Evolutionary conservation across 768 basidiomycete genomes (phyloP).

Genomic region (Boletellus emodensis): DNA sequence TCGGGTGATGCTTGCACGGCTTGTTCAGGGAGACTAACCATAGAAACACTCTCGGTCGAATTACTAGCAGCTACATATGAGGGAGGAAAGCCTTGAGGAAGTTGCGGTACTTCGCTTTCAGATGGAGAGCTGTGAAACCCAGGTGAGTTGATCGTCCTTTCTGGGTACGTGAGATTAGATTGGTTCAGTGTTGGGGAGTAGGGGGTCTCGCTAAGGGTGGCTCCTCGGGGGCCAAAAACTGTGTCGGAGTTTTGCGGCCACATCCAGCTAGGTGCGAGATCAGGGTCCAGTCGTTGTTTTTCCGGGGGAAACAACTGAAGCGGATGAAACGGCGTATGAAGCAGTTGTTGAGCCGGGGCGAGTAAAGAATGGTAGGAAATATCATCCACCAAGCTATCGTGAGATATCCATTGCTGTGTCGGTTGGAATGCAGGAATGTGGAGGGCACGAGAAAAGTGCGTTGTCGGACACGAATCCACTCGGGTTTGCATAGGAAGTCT

Average conservation of each 20-base stretch:
- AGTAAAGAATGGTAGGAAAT: constrained; percentile 11
- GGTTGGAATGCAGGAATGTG: constrained; percentile 16
- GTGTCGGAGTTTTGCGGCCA: constrained; percentile 19
- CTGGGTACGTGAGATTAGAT: constrained; percentile 4
- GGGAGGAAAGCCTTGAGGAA: constrained; percentile 10
- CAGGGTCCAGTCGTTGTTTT: constrained; percentile 4
- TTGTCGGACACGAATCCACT: constrained; percentile 15
- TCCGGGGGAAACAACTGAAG: constrained; percentile 20
- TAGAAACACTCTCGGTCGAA: constrained; percentile 4
- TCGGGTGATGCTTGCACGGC: constrained; percentile 7
- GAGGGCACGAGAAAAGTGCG: constrained; percentile 6
- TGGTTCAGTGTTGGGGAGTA: constrained; percentile 4
- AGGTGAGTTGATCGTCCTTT: constrained; percentile 3
- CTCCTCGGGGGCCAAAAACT: constrained; percentile 4
- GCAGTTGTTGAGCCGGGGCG: constrained; percentile 28
- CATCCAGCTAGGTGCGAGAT: constrained; percentile 8
- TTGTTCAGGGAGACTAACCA: background rate
- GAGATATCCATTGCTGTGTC: constrained; percentile 11
- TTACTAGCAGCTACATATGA: constrained; percentile 6
- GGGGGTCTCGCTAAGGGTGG: constrained; percentile 6
- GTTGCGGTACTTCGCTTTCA: constrained; percentile 9
- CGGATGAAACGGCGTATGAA: constrained; percentile 26
- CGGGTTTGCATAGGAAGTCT: constrained; percentile 25
- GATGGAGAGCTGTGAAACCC: constrained; percentile 2
- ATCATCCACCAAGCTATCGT: constrained; percentile 9